Base-by-base conservation (phyloP, 2,329 filamentous ascomycete species). In the Lachnellula hyalina region DNA sequence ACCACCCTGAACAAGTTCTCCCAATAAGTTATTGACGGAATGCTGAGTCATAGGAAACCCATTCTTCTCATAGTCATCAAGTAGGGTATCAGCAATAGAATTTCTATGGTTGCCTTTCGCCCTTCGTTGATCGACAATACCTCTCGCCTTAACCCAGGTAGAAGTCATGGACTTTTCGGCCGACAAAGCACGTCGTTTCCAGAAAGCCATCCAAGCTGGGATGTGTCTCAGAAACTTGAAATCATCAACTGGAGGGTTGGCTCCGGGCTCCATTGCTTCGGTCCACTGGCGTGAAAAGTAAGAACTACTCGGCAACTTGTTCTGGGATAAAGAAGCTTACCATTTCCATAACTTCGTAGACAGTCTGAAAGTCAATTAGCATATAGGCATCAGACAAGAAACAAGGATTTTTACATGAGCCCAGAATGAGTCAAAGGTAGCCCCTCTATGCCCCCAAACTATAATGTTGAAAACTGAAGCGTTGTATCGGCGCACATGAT, bases 1-100 rank as follows among this genome's bases (percentile, higher is more conserved):
- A 3, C 68, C 69, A 2, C 65, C 70, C 36, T 69, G 65, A 25
- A 45, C 35, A 49, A 75, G 75, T 17, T 74, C 74, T 72, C 76
- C 75, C 60, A 75, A 66, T 2, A 47, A 5, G 15, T 38, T 51
- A 21, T 55, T 49, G 15, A 49, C 49, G 38, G 42, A 47, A 17
- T 32, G 28, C 28, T 32, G 28, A 32, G 28, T 32, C 28, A 32
- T 32, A 32, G 28, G 28, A 11, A 32, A 32, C 3, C 28, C 28
- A 32, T 32, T 32, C 9, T 32, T 32, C 28, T 32, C 28, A 9
- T 32, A 32, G 28, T 32, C 9, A 9, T 32, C 34, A 40, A 35
- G 28, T 51, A 21, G 7, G 11, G 28, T 32, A 32, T 32, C 28
- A 32, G 28, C 28, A 32, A 32, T 32, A 32, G 28, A 32, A 4